phyloP scores from a whole-genome alignment of 768 basidiomycete species.

The Russula lepida region DNA sequence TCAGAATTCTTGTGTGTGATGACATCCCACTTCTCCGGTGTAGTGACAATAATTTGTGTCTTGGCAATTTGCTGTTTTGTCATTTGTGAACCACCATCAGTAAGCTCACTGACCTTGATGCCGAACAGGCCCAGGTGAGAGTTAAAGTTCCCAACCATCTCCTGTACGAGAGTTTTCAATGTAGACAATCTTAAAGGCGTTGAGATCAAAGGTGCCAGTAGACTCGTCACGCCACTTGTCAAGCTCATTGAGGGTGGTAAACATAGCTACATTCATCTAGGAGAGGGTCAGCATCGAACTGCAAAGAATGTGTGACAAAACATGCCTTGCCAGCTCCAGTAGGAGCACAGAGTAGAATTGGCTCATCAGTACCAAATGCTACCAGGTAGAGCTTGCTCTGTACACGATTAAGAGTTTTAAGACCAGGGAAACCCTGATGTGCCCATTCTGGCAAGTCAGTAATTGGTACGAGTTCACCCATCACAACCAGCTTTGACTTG shows the following conservation, averaged over 20 bases:
- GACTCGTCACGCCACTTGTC: constrained; percentile 77
- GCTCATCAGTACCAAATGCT: constrained; percentile 93
- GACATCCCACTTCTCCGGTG: constrained; percentile 99
- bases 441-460: constrained; percentile 78
- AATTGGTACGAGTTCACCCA: constrained; percentile 66
- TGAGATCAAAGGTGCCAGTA: constrained; percentile 74
- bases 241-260: constrained; percentile 88
- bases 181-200: constrained; percentile 94
- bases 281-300: constrained; percentile 21
- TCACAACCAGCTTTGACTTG: constrained; percentile 57
- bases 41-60: constrained; percentile 97
- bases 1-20: constrained; percentile 98
- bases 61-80: constrained; percentile 96
- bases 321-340: constrained; percentile 96
- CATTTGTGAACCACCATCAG: constrained; percentile 95
- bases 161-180: constrained; percentile 99
- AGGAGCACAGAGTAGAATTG: constrained; percentile 91
- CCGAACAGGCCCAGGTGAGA: constrained; percentile 62
- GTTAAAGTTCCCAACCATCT: constrained; percentile 94
- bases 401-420: constrained; percentile 75
- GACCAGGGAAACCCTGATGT: constrained; percentile 71
- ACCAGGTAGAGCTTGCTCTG: constrained; percentile 90
- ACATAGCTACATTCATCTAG: constrained; percentile 96
- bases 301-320: neutral
- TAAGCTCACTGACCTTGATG: constrained; percentile 88